Evolutionary conservation across 179 eudicot genomes (phyloP).

Genomic region (Camellia oleifera): DNA sequence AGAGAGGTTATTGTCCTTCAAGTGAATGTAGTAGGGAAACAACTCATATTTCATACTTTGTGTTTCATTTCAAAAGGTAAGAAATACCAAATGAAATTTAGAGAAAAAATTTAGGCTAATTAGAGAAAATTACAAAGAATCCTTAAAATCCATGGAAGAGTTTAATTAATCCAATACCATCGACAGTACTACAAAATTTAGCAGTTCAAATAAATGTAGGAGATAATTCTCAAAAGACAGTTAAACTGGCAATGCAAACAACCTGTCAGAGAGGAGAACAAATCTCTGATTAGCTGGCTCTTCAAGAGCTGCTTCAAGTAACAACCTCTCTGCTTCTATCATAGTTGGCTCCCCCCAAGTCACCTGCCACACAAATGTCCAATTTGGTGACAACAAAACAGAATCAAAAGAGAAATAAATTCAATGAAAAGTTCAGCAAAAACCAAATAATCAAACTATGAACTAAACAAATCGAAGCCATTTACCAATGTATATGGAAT

Average conservation of each 20-base stretch:
- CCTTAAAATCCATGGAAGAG: neutral
- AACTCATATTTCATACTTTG: no score
- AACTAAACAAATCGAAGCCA: neutral
- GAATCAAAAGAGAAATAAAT: neutral
- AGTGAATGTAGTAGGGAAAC: neutral
- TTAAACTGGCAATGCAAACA: neutral
- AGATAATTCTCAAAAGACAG: neutral
- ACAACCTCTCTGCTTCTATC: slow-evolving; percentile 64
- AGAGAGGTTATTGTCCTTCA: neutral
- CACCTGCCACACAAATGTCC: slow-evolving; percentile 29
- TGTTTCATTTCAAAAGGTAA: neutral
- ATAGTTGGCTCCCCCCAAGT: slow-evolving; percentile 64
- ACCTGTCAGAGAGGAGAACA: slow-evolving; percentile 75
- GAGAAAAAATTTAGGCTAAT: no score
- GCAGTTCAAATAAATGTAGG: neutral
- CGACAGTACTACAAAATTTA: no score
- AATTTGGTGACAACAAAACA: slow-evolving; percentile 7
- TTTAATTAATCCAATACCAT: no score
- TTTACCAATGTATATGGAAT: neutral
- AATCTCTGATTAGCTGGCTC: slow-evolving; percentile 65
- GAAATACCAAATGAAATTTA: neutral
- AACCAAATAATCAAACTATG: neutral
- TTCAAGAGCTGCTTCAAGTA: slow-evolving; percentile 50
- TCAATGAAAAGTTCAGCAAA: neutral
- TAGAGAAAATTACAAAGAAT: no score